Base-by-base conservation (phyloP, 1,284 basidiomycete genomes). In the Malassezia vespertilionis region DNA sequence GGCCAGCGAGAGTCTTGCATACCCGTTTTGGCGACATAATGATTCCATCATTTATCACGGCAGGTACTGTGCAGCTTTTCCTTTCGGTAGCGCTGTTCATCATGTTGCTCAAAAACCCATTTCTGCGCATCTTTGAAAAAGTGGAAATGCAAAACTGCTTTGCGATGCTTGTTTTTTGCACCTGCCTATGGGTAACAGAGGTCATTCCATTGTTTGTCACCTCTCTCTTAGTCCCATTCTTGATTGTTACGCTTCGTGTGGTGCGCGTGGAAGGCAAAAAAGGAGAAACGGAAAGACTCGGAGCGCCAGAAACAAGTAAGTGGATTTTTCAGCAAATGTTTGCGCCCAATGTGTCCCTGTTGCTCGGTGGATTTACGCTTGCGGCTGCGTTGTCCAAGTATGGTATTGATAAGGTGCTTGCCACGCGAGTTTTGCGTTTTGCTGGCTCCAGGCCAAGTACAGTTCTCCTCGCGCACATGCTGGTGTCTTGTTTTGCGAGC, bases 121-220 rank as follows among this genome's bases (percentile, higher is more conserved):
- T 56, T 2, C 44, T 70, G 33, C 62, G 61, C 18, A 58, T 70
- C 45, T 70, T 70, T 52, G 77, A 82, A 20, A 76, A 79, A 8
- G 74, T 76, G 18, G 84, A 86, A 72, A 87, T 89, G 46, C 90
- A 86, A 67, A 83, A 84, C 53, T 97, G 91, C 65, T 79, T 95
- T 56, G 89, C 89, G 0, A 79, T 97, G 56, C 74, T 99, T 42
- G 76, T 84, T 2, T 87, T 96, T 61, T 88, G 87, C 58, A 95
- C 90, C 7, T 79, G 96, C 32, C 74, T 96, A 40, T 97, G 91
- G 93, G 90, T 90, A 9, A 85, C 88, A 8, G 91, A 97, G 79
- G 89, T 89, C 17, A 89, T 97, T 42, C 90, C 91, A 2, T 77
- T 97, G 2, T 99, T 97, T 62, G 89, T 93, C 20, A 99, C 93